Evolutionary conservation across 2,329 filamentous ascomycete species (phyloP).

Genomic region (Waltergamsia citrina): DNA sequence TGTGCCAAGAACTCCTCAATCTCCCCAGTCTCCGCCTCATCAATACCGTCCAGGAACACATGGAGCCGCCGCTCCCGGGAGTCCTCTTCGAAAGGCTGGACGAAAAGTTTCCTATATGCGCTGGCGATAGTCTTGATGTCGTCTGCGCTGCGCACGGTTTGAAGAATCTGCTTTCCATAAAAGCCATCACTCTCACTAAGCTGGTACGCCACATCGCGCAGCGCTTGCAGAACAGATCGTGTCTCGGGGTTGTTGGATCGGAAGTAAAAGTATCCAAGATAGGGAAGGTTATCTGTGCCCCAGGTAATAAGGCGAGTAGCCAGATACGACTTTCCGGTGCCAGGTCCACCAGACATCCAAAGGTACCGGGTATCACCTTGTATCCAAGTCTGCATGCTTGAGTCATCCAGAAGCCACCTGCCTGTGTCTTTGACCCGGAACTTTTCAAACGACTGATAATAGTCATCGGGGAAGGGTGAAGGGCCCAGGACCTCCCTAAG

Average conservation of each 20-base stretch:
- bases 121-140: constrained; percentile 33
- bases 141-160: constrained; percentile 21
- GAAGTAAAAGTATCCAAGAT: constrained; percentile 36
- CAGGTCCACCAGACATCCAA: constrained; percentile 33
- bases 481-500: constrained; percentile 29
- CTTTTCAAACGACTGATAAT: constrained; percentile 28
- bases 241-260: constrained; percentile 35
- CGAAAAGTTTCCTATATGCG: constrained; percentile 29
- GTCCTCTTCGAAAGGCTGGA: constrained; percentile 25
- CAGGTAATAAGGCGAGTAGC: constrained; percentile 32
- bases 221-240: constrained; percentile 31
- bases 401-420: constrained; percentile 33
- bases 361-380: constrained; percentile 25
- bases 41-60: constrained; percentile 36
- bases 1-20: constrained; percentile 25
- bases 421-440: constrained; percentile 30
- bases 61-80: constrained; percentile 23
- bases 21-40: constrained; percentile 30
- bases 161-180: constrained; percentile 30
- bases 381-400: constrained; percentile 27
- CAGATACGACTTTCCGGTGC: constrained; percentile 36
- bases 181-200: constrained; percentile 32
- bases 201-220: constrained; percentile 36
- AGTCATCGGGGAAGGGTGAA: constrained; percentile 31
- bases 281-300: constrained; percentile 21